These are phyloP conservation scores for Sugiyamaella japonica DNA, from an alignment of 1,139 yeast species.

Conservation along the genomic window DNA sequence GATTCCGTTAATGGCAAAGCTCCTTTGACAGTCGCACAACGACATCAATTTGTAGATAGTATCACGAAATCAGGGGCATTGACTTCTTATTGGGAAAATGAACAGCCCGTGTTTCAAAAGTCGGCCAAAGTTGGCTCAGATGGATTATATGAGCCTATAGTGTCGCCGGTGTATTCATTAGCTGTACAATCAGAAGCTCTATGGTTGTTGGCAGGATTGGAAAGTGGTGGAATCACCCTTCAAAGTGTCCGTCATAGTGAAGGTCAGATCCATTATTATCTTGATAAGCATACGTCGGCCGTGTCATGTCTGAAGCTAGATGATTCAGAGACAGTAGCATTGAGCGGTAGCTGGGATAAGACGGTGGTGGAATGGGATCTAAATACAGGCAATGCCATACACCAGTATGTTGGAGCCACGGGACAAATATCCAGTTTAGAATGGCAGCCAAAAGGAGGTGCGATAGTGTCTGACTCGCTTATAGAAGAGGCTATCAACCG, in stretches of 20 bases:
- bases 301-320: constrained; percentile 71
- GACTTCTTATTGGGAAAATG: constrained; percentile 92
- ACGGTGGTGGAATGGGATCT: constrained; percentile 75
- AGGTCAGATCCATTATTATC: constrained; percentile 78
- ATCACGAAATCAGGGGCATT: constrained; percentile 80
- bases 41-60: constrained; percentile 84
- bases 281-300: constrained; percentile 68
- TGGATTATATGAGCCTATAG: constrained; percentile 40
- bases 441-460: constrained; percentile 73
- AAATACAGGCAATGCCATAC: constrained; percentile 60
- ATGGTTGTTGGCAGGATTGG: constrained; percentile 83
- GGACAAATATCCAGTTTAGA: constrained; percentile 82
- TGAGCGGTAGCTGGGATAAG: constrained; percentile 93
- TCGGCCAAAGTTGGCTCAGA: constrained; percentile 47
- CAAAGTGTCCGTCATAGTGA: constrained; percentile 83
- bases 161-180: constrained; percentile 84
- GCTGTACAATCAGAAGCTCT: constrained; percentile 81
- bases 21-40: constrained; percentile 87
- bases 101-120: constrained; percentile 63
- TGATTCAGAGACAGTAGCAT: constrained; percentile 56
- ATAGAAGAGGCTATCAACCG: constrained; percentile 10
- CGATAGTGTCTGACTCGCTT: constrained; percentile 36
- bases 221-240: constrained; percentile 80
- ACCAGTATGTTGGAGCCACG: constrained; percentile 50
- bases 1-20: constrained; percentile 87